These are phyloP conservation scores for Neopestalotiopsis rosae DNA, from an alignment of 2,329 filamentous ascomycete genomes.

Conservation along the genomic window DNA sequence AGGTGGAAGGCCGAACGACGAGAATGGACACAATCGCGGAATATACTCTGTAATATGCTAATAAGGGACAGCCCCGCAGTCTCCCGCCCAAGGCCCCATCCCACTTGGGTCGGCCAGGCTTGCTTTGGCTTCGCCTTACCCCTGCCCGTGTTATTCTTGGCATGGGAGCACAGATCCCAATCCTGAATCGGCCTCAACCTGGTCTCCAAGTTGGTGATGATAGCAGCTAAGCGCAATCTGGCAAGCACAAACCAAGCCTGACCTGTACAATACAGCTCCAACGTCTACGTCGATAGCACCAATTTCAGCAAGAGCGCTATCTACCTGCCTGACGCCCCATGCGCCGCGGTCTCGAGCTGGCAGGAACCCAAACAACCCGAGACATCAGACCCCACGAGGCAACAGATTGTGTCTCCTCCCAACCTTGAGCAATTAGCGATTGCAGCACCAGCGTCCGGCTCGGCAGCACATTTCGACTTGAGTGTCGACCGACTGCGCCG, in stretches of 20 bases:
- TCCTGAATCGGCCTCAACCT: slow-evolving; percentile 3
- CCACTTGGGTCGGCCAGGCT: slow-evolving; percentile 4
- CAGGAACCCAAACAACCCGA: neutral
- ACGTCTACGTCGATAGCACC: neutral
- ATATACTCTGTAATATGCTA: no score
- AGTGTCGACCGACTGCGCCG: neutral
- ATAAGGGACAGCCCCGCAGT: neutral
- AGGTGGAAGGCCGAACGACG: no score
- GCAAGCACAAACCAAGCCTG: neutral
- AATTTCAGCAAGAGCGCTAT: neutral
- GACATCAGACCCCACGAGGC: neutral
- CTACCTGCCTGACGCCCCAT: neutral
- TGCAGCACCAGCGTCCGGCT: neutral
- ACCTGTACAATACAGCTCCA: neutral
- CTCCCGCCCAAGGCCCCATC: neutral
- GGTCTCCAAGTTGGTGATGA: slow-evolving; percentile 5
- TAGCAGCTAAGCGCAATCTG: neutral
- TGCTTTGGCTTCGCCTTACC: neutral
- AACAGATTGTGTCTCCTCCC: neutral
- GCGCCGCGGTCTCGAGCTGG: neutral
- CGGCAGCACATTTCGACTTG: neutral
- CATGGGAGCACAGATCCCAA: slow-evolving; percentile 11
- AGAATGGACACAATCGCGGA: no score
- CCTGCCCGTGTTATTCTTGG: slow-evolving; percentile 13
- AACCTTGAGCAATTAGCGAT: neutral